Conservation (phyloP, 140 eudicot species). For the Flaveria floridana region DNA sequence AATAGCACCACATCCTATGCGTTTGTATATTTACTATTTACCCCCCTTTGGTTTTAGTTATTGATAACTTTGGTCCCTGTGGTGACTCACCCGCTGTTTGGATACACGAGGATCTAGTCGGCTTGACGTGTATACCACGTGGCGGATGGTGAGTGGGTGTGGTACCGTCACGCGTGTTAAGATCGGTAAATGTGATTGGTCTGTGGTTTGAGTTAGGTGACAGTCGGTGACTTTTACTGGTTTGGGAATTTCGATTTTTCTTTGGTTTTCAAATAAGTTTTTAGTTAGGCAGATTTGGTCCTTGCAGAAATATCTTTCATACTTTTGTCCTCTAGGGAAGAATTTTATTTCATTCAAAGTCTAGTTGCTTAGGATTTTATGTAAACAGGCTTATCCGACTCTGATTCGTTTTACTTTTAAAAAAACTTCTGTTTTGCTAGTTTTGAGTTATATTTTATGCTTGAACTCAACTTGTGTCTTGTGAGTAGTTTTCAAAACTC, state of each 20-base stretch:
- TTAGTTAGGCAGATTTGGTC: conserved; percentile 16
- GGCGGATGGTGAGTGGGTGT: conserved; percentile 22
- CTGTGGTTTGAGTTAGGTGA: not conserved
- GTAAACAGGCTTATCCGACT: too few species aligned
- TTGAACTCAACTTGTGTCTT: too few species aligned
- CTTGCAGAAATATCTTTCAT: conserved; percentile 8
- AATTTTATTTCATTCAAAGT: not conserved
- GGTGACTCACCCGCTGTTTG: conserved; percentile 3
- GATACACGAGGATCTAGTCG: conserved; percentile 3
- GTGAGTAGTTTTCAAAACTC: too few species aligned
- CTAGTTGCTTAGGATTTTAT: not conserved
- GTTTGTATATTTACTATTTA: not conserved
- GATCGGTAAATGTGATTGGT: conserved; percentile 29
- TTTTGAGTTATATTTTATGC: too few species aligned
- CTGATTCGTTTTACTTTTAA: too few species aligned
- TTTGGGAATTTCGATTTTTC: conserved; percentile 2
- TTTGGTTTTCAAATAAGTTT: not conserved
- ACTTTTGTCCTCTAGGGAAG: not conserved
- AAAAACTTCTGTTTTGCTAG: too few species aligned
- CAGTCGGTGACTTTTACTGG: conserved; percentile 16
- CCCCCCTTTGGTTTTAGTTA: conserved; percentile 9
- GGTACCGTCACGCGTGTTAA: conserved; percentile 41
- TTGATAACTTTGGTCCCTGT: not conserved
- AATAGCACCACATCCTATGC: conserved; percentile 51
- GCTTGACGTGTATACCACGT: conserved; percentile 25